Evolutionary conservation across 805 yeast species (phyloP).

Genomic region (Candida tibetensis): DNA sequence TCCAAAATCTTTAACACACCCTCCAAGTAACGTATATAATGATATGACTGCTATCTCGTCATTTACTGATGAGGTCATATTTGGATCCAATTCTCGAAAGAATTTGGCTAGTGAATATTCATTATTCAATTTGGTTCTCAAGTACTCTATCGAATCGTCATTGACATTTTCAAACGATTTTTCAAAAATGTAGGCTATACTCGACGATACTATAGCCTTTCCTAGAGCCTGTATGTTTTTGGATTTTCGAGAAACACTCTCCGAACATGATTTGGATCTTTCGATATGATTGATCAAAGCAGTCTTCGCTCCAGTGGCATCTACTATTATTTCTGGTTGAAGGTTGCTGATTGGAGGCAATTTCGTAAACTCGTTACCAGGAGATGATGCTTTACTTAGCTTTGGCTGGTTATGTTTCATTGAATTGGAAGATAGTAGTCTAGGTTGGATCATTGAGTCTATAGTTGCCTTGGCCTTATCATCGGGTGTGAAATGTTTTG

Average conservation of each 20-base stretch:
- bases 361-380: conserved; percentile 2
- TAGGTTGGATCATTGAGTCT: conserved; percentile 45
- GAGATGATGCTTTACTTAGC: background rate
- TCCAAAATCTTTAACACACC: conserved; percentile 75
- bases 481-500: conserved; percentile 24
- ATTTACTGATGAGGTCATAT: conserved; percentile 27
- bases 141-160: conserved; percentile 52
- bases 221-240: conserved; percentile 60
- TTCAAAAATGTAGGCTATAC: conserved; percentile 62
- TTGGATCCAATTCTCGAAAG: conserved; percentile 46
- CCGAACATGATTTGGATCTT: conserved; percentile 60
- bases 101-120: conserved; percentile 43
- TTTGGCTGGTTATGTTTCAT: background rate
- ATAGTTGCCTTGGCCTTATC: conserved; percentile 48
- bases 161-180: conserved; percentile 55
- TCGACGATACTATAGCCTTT: conserved; percentile 48
- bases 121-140: conserved; percentile 43
- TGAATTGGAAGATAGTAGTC: conserved; percentile 6
- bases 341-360: conserved; percentile 9
- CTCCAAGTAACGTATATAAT: conserved; percentile 60
- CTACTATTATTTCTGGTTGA: conserved; percentile 9
- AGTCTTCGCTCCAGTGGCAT: conserved; percentile 13
- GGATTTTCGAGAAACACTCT: conserved; percentile 33
- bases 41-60: conserved; percentile 55
- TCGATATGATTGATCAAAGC: conserved; percentile 43